Evolutionary conservation across 202 grass and related monocot genomes (phyloP).

Genomic region (Zizania palustris): DNA sequence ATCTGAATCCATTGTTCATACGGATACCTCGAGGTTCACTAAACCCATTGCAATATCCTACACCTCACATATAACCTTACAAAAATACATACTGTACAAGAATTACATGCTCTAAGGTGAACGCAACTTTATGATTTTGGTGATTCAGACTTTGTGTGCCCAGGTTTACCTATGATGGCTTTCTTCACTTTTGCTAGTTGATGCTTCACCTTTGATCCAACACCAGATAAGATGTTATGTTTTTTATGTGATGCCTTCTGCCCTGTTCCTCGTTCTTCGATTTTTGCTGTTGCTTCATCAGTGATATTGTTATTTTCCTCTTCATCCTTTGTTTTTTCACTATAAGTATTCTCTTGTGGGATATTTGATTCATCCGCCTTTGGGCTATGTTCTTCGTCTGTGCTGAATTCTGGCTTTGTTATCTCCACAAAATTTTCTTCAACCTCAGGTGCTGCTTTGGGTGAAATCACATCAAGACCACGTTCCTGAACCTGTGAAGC

Average conservation of each 20-base stretch:
- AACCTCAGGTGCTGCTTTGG: constrained; percentile 36
- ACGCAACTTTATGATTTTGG: constrained; percentile 48
- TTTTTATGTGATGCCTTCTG: constrained; percentile 72
- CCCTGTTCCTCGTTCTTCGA: constrained; percentile 53
- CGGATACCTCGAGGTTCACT: constrained; percentile 35
- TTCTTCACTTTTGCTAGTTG: constrained; percentile 92
- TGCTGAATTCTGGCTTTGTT: constrained; percentile 51
- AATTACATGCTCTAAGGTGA: constrained; percentile 47
- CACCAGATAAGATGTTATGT: constrained; percentile 67
- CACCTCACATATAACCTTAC: constrained; percentile 33
- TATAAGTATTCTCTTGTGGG: constrained; percentile 45
- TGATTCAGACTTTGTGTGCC: constrained; percentile 52
- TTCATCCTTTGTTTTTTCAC: constrained; percentile 48
- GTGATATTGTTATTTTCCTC: constrained; percentile 48
- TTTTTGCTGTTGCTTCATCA: constrained; percentile 37
- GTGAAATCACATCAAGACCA: constrained; percentile 39
- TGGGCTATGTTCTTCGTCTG: constrained; percentile 51
- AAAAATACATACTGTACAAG: constrained; percentile 46
- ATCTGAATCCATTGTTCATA: constrained; percentile 15
- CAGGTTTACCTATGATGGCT: constrained; percentile 79
- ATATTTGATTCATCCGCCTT: constrained; percentile 41
- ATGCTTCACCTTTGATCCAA: constrained; percentile 87
- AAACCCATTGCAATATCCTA: constrained; percentile 16
- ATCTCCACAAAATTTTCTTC: constrained; percentile 46
- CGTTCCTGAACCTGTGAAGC: constrained; percentile 46